Conservation (phyloP, 1,284 basidiomycete species). For the Cryptococcus sp. region DNA sequence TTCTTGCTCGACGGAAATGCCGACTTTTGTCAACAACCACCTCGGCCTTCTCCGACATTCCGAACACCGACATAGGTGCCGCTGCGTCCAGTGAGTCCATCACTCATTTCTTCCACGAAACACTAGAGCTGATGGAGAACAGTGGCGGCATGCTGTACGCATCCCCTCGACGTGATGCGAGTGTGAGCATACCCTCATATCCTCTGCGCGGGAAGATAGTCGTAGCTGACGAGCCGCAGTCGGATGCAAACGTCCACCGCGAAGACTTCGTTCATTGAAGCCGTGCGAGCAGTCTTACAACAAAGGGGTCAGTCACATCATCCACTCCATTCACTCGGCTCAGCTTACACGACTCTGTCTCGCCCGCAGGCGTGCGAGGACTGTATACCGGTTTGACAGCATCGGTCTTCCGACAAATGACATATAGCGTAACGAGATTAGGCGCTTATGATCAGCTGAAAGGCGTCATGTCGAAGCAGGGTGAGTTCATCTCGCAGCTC, state of each 20-base stretch:
- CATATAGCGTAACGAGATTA: slow-evolving; percentile 50
- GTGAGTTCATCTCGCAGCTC: slow-evolving; percentile 14
- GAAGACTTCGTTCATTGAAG: slow-evolving; percentile 36
- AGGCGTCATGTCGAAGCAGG: slow-evolving; percentile 34
- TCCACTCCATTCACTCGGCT: not conserved
- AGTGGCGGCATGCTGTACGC: slow-evolving; percentile 85
- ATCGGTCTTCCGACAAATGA: slow-evolving; percentile 52
- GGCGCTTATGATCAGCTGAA: slow-evolving; percentile 52
- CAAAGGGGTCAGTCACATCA: slow-evolving; percentile 35
- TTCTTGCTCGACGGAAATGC: not conserved
- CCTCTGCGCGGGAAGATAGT: not conserved
- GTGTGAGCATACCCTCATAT: slow-evolving; percentile 59
- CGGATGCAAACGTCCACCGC: slow-evolving; percentile 50
- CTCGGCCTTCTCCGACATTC: slow-evolving; percentile 18
- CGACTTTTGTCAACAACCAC: slow-evolving; percentile 5
- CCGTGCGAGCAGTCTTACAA: slow-evolving; percentile 33
- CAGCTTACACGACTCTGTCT: not conserved
- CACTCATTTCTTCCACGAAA: not conserved
- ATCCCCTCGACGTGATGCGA: slow-evolving; percentile 83
- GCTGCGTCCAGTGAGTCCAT: slow-evolving; percentile 37
- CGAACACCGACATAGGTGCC: slow-evolving; percentile 19
- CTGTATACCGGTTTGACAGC: slow-evolving; percentile 53
- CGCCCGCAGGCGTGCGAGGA: slow-evolving; percentile 46
- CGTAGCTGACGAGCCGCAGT: slow-evolving; percentile 20
- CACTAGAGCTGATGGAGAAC: slow-evolving; percentile 10